These are phyloP conservation scores for Xylaria castorea DNA, from an alignment of 495 filamentous ascomycete genomes.

Conservation along the genomic window DNA sequence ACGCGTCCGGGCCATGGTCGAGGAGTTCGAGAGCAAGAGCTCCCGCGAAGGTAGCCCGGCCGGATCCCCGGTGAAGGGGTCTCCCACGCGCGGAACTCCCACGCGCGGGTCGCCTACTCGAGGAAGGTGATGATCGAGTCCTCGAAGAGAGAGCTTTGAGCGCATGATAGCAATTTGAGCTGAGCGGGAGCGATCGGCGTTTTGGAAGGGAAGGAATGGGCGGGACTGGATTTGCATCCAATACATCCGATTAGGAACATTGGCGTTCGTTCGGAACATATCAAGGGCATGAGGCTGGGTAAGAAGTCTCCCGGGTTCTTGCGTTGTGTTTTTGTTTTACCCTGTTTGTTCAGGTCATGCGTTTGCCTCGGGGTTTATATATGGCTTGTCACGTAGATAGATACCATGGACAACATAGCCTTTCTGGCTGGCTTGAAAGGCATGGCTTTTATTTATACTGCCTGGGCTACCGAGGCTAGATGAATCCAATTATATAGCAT, in stretches of 20 bases:
- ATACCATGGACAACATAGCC: background rate
- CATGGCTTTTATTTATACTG: background rate
- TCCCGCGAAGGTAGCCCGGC: constrained; percentile 42
- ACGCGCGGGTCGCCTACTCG: background rate
- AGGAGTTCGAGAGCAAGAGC: constrained; percentile 51
- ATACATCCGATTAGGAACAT: background rate
- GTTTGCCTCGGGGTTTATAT: background rate
- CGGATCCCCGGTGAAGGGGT: constrained; percentile 37
- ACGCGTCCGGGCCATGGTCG: constrained; percentile 55
- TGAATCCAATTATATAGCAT: constrained; percentile 12
- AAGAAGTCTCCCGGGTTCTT: background rate
- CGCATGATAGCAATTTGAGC: background rate
- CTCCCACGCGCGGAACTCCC: constrained; percentile 31
- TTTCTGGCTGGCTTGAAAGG: background rate
- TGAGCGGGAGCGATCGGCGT: constrained; percentile 19
- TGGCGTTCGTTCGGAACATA: constrained; percentile 3
- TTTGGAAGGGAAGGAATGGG: background rate
- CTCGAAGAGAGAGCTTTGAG: background rate
- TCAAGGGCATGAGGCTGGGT: background rate
- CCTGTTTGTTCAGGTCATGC: background rate
- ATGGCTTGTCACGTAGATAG: constrained; percentile 7
- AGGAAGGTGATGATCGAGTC: background rate
- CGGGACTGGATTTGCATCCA: background rate
- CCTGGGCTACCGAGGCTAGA: background rate
- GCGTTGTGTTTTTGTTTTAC: background rate